These are phyloP conservation scores for Senecio squalidus DNA, from an alignment of 140 eudicot genomes.

Conservation along the genomic window DNA sequence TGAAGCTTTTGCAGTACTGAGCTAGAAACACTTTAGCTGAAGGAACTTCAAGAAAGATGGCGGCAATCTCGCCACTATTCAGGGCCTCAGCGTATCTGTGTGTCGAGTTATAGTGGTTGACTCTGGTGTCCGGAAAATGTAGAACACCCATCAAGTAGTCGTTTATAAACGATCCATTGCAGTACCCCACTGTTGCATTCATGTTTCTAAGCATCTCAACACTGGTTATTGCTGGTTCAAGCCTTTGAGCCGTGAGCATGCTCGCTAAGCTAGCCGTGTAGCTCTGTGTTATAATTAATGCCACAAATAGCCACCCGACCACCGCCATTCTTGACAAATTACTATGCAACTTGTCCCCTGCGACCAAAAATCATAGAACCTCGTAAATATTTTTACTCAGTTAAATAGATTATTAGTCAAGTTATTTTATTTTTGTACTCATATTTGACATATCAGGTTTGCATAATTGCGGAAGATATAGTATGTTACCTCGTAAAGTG, in stretches of 20 bases:
- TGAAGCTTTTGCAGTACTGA: conserved; percentile 45
- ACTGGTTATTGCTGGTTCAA: conserved; percentile 28
- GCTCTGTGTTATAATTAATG: conserved; percentile 40
- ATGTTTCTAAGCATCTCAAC: conserved; percentile 28
- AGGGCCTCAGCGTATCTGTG: conserved; percentile 30
- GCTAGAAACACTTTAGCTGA: conserved; percentile 50
- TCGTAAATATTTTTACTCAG: no score
- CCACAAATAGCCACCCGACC: conserved; percentile 52
- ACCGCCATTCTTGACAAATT: conserved; percentile 41
- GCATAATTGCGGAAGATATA: no score
- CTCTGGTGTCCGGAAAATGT: neutral
- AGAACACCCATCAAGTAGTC: conserved; percentile 24
- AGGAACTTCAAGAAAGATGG: conserved; percentile 46
- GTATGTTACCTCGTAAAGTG: conserved; percentile 36
- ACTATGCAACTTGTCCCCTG: conserved; percentile 38
- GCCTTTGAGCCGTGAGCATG: conserved; percentile 46
- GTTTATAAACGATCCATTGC: conserved; percentile 20
- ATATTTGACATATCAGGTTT: no score
- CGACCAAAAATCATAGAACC: neutral
- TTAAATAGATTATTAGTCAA: no score
- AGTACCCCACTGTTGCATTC: conserved; percentile 28
- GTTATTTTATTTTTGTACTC: neutral
- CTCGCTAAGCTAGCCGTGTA: conserved; percentile 52
- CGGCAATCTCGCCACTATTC: conserved; percentile 31
- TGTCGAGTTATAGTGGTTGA: conserved; percentile 16